Conservation (phyloP, 2,329 filamentous ascomycete genomes). For the Akanthomyces lecanii region DNA sequence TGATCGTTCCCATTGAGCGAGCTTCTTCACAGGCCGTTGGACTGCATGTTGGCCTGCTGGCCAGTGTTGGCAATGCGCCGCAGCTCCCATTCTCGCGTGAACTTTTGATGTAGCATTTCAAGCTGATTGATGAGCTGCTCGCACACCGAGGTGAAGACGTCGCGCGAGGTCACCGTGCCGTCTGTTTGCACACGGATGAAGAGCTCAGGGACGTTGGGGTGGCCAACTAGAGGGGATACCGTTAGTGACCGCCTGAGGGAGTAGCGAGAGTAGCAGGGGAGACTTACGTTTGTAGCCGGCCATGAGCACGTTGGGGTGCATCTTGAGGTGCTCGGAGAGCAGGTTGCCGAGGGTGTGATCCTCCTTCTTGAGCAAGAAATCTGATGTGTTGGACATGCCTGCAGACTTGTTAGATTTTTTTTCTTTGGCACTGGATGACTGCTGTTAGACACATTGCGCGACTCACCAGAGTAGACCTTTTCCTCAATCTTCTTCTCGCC, state of each 20-base stretch:
- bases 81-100: conserved; percentile 87
- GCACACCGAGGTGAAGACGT: conserved; percentile 77
- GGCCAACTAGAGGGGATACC: conserved; percentile 39
- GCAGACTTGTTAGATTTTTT: neutral
- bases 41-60: conserved; percentile 47
- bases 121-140: conserved; percentile 79
- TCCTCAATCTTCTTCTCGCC: conserved; percentile 93
- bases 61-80: conserved; percentile 75
- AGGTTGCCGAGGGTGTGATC: conserved; percentile 95
- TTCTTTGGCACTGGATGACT: too few species aligned
- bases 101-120: conserved; percentile 75
- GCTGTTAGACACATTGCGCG: neutral
- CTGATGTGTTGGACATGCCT: conserved; percentile 88
- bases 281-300: conserved; percentile 80
- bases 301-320: conserved; percentile 80
- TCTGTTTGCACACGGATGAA: conserved; percentile 86
- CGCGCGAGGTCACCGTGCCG: conserved; percentile 80
- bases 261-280: neutral
- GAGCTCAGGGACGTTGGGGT: conserved; percentile 58
- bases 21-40: conserved; percentile 29
- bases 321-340: conserved; percentile 78
- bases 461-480: conserved; percentile 81
- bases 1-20: neutral
- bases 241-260: conserved; percentile 20
- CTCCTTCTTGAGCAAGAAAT: conserved; percentile 95